Evolutionary conservation across 768 basidiomycete species (phyloP), one percentile per base, ranked within the genome.

Genomic region (Rubroboletus pulcherrimus): DNA sequence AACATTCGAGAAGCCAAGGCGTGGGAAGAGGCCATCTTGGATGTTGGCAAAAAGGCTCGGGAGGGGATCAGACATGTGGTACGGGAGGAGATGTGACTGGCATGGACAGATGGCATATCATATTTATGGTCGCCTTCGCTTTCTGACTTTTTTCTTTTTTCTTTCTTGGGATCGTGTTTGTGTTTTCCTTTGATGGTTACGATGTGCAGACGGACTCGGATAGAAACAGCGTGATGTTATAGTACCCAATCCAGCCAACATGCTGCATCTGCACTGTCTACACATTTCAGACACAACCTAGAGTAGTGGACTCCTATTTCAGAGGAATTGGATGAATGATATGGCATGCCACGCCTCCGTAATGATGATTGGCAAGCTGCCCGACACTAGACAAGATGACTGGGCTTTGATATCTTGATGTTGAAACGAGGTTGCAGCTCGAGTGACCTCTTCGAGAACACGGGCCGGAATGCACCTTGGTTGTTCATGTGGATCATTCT

Each of bases 1-100:
- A 85, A 79, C 21, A 71, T 77, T 0, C 76, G 84, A 6, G 86
- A 90, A 39, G 83, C 85, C 53, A 79, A 82, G 59, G 58, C 64
- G 1, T 84, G 82, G 82, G 72, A 74, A 58, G 70, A 74, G 10
- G 74, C 74, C 6, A 78, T 84, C 19, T 66, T 24, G 29, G 54
- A 59, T 5, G 50, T 56, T 46, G 38, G 57, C 1, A 48, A 19
- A 14, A 69, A 51, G 33, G 62, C 62, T 1, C 46, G 19, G 38
- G 63, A 64, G n/a, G 58, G 47, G 15, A 48, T 62, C 21, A 54
- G 5, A 44, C 45, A 30, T 1, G 48, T 19, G 50, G 41, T 38
- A 9, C 49, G 8, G 8, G 40, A 52, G 11, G 30, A 42, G 44
- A 37, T 26, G 29, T 48, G 4, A 41, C 11, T 26, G 26, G 26